Base-by-base conservation (phyloP, 2,329 filamentous ascomycete genomes). In the Plectosphaerella plurivora region DNA sequence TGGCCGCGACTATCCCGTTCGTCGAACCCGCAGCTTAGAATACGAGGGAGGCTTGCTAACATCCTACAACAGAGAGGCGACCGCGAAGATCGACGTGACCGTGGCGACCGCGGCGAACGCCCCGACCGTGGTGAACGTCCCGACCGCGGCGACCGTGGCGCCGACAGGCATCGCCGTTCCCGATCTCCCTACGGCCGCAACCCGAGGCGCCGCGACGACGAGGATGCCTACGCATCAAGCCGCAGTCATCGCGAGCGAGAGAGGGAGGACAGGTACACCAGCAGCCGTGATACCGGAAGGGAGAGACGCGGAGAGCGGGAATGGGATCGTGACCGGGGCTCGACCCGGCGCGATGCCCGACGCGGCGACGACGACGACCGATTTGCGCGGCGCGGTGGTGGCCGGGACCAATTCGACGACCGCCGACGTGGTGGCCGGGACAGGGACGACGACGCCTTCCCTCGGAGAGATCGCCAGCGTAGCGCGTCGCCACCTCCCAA, bases 221-320 rank as follows among this genome's bases (percentile, higher is more conserved):
- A 83, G 53, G 91, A 97, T 71, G 86, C 89, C 52, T 97, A 97
- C 73, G 96, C 92, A 18, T 91, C 89, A 6, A 96, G 91, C 71
- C 88, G 93, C 61, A 92, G 87, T 73, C 95, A 96, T 69, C 84
- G 93, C 67, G 93, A 96, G 68, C 81, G 93, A 57, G 93, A 97
- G 74, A 88, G 93, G 56, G 93, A 97, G 71, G 93, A 97, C 61
- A 83, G 92, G 66, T 97, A 97, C 67, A 83, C n/a, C 14, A 39
- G 10, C 41, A 44, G 18, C 41, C 41, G 41, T 9, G 41, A 44
- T 10, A 18, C 84, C 37, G 86, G 87, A 35, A 82, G 88, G 57
- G 81, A 84, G 53, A 75, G 83, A 54, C 71, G 80, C 53, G 82
- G 85, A 51, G 88, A 91, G n/a, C 80, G 88, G 58, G 88, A 88